These are phyloP conservation scores for Boletus rufocinnamomeus DNA, from an alignment of 768 basidiomycete species.

Conservation along the genomic window DNA sequence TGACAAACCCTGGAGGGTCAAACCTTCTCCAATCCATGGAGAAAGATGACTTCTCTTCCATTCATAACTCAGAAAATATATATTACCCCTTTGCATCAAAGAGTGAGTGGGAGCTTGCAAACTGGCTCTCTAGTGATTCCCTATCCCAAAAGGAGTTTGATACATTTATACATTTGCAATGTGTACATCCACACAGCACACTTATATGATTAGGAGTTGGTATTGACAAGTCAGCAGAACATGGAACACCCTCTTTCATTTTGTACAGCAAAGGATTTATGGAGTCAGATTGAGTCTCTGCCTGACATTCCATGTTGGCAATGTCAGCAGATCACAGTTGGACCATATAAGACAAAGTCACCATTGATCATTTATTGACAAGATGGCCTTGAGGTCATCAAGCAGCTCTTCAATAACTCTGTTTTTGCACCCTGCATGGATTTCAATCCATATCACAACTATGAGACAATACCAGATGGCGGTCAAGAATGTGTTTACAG, in stretches of 20 bases:
- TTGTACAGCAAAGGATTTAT: not conserved
- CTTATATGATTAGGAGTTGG: too few relatives aligned
- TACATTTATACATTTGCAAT: too few relatives aligned
- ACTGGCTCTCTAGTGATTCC: not conserved
- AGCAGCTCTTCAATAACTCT: not conserved
- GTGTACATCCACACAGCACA: too few relatives aligned
- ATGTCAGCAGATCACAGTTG: not conserved
- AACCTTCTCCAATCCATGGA: too few relatives aligned
- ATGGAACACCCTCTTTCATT: too few relatives aligned
- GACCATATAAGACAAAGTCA: not conserved
- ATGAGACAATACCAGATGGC: not conserved
- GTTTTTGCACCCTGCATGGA: not conserved
- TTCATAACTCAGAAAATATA: not conserved
- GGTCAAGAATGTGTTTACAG: not conserved
- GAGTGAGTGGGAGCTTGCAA: not conserved
- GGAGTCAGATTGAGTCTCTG: not conserved
- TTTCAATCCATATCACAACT: not conserved
- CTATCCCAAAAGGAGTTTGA: not conserved
- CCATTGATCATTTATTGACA: not conserved
- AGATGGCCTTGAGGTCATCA: not conserved
- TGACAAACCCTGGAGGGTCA: too few relatives aligned
- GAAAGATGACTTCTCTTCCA: too few relatives aligned
- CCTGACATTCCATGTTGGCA: not conserved
- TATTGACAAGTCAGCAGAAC: too few relatives aligned
- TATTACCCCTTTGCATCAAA: not conserved